Evolutionary conservation across 176 grass and related monocot genomes (phyloP).

Genomic region (Hyparrhenia diplandra): DNA sequence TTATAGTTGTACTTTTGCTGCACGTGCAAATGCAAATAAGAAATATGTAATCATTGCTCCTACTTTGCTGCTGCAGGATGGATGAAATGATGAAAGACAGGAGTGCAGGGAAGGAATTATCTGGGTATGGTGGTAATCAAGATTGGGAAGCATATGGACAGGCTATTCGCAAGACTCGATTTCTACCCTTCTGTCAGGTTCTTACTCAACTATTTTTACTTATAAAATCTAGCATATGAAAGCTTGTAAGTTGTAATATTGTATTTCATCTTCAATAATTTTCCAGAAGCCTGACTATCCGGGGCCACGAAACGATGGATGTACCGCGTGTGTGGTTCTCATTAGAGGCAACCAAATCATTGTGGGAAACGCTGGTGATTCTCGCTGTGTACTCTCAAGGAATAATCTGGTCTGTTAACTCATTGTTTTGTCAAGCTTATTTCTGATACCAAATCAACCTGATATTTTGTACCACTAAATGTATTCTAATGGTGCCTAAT

Average conservation of each 20-base stretch:
- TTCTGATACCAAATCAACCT: conserved; percentile 6
- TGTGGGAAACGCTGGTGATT: conserved; percentile 52
- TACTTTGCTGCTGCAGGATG: conserved; percentile 34
- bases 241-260: neutral
- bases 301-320: conserved; percentile 22
- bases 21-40: neutral
- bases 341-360: conserved; percentile 40
- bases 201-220: conserved; percentile 20
- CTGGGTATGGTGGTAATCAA: neutral
- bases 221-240: neutral
- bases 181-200: conserved; percentile 11
- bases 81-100: conserved; percentile 23
- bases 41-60: neutral
- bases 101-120: conserved; percentile 25
- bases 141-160: neutral
- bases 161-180: neutral
- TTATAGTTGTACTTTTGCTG: neutral
- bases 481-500: conserved; percentile 5
- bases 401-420: conserved; percentile 26
- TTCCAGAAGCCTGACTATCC: conserved; percentile 7
- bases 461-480: conserved; percentile 5
- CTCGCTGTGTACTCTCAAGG: conserved; percentile 45
- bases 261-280: conserved; percentile 4
- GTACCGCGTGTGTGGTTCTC: conserved; percentile 43
- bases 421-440: neutral